Evolutionary conservation across 441 rosid genomes (phyloP), one percentile per base, ranked within the genome.

Genomic region (Populus trichocarpa): DNA sequence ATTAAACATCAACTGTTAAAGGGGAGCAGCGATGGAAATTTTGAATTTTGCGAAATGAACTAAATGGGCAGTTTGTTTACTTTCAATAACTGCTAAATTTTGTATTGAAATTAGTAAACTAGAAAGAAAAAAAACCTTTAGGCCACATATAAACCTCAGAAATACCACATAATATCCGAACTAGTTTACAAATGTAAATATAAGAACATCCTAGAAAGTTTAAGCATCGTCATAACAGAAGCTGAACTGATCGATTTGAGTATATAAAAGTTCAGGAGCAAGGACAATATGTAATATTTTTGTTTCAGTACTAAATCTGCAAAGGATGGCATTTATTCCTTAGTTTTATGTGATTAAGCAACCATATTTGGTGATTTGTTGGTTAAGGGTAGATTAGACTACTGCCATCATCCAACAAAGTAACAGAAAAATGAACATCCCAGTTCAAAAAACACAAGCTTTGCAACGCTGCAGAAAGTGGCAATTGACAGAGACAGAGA

Each of bases 1-100:
- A 78, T 78, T 70, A 84, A 82, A 36, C 72, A 74, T n/a, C 46
- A 33, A 70, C 64, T 63, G 33, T 18, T 73, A 30, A 35, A 57
- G 35, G 16, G 32, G 50, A 57, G 32, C 72, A 23, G 61, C 18
- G 13, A 18, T 28, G 6, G 38, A 23, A 80, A 64, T 30, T 74
- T 71, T 67, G 61, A 74, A n/a, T 70, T 38, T n/a, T 23, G n/a
- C 22, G 73, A 53, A 46, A 20, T 25, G 25, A 25, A 25, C 20
- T 9, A 35, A 23, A 9, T 50, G 71, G 20, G 26, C 46, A 64
- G 11, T 63, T 33, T 61, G 10, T 18, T 64, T 8, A 11, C 30
- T 42, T 50, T 11, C 20, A 35, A 30, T 57, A 8, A 57, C 65
- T 57, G 32, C 68, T 67, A 46, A 74, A n/a, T 70, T 38, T 20